Evolutionary conservation across 202 grass and related monocot genomes (phyloP).

Genomic region (Elaeis oleifera): DNA sequence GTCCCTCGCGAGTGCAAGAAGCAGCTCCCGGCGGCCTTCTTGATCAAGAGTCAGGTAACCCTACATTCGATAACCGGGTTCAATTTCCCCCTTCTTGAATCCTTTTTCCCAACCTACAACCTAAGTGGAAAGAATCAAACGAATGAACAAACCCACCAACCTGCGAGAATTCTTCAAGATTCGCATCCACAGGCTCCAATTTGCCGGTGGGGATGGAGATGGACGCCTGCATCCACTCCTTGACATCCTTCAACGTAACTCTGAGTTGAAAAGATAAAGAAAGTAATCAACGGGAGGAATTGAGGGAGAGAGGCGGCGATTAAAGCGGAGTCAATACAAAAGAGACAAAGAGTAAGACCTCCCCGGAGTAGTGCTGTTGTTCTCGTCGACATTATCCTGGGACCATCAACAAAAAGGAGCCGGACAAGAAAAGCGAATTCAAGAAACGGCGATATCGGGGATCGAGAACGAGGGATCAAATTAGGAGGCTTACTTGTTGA

Average conservation of each 20-base stretch:
- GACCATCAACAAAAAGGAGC: too few relatives aligned
- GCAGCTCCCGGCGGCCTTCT: constrained; percentile 45
- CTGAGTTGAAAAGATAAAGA: constrained; percentile 16
- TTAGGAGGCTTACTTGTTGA: not conserved
- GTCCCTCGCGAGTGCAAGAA: constrained; percentile 61
- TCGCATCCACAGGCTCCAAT: constrained; percentile 36
- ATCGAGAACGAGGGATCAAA: constrained; percentile 7
- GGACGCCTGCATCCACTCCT: constrained; percentile 54
- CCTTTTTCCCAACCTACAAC: not conserved
- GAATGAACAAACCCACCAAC: constrained; percentile 6
- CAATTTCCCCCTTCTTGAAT: not conserved
- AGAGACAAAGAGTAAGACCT: not conserved
- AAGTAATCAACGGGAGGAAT: not conserved
- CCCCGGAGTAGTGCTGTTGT: too few relatives aligned
- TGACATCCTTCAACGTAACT: constrained; percentile 34
- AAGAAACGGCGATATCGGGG: not conserved
- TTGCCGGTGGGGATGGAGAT: constrained; percentile 31
- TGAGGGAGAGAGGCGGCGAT: not conserved
- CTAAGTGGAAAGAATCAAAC: not conserved
- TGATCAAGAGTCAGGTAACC: constrained; percentile 52
- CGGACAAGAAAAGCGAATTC: not conserved
- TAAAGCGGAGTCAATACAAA: not conserved
- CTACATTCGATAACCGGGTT: constrained; percentile 12
- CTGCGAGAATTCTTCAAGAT: constrained; percentile 37
- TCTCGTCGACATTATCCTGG: too few relatives aligned